Evolutionary conservation across 1,284 basidiomycete genomes (phyloP), one percentile per base, ranked within the genome.

Genomic region (Ustilago hordei): DNA sequence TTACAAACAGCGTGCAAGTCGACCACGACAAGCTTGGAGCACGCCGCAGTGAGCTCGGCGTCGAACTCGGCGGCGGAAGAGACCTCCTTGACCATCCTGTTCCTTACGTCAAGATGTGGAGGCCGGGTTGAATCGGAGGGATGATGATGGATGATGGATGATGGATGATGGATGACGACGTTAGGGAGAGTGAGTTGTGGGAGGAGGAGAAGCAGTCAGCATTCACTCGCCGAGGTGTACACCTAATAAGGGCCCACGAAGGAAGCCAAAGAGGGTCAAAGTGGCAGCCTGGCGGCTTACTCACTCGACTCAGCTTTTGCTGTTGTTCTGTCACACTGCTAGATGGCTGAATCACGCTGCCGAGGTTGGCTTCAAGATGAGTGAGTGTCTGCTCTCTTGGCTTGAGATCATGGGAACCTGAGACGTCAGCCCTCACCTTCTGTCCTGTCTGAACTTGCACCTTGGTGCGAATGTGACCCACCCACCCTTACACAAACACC

Each of bases 1-100:
- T 71, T 55, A 78, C 75, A 78, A 4, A 61, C 48, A 32, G 75
- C 75, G 47, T 78, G 75, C n/a, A 78, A 78, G 64, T 78, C 75
- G 47, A 78, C 75, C 23, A 78, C 75, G 32, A 78, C 75, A 8
- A 75, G 71, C 68, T 75, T 78, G 55, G 64, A 67, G 43, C 71
- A 61, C 6, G 75, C 75, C 35, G 64, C 50, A 32, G 32, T 62
- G 61, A 78, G 71, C 64, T 78, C 67, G 13, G 60, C 13, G 47
- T 78, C 75, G 48, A 78, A 78, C 45, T 78, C 75, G 55, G 61
- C 36, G 43, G 64, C 59, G n/a, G 71, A 70, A 28, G 57, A 55
- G 35, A 78, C 61, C 54, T 78, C 67, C 57, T 78, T 78, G 55
- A 71, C 75, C 75, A 78, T 78, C 53, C 34, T 75, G 68, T 32